These are phyloP conservation scores for Trichaptum fuscoviolaceum DNA, from an alignment of 768 basidiomycete genomes.

Conservation along the genomic window DNA sequence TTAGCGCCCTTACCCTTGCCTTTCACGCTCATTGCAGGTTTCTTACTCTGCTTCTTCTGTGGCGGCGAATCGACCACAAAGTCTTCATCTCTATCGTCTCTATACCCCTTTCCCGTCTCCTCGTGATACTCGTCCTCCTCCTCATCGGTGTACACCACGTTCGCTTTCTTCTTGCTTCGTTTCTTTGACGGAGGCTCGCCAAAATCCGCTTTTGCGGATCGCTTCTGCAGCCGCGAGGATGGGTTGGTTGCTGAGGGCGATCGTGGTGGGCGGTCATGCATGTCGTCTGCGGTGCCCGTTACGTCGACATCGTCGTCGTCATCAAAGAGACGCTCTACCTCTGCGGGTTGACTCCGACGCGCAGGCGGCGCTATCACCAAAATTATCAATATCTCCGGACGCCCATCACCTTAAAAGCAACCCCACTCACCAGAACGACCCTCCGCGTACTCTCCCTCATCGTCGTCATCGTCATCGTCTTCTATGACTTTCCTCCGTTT, in stretches of 20 bases:
- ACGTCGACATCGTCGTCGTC: constrained; percentile 3
- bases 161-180: constrained; percentile 6
- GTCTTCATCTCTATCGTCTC: constrained; percentile 12
- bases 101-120: constrained; percentile 2
- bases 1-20: constrained; percentile 14
- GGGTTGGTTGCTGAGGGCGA: constrained; percentile 2
- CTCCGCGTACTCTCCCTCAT: not conserved
- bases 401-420: not conserved
- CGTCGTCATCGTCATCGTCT: not conserved
- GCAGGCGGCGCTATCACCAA: not conserved
- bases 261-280: not conserved
- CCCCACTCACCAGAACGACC: not conserved
- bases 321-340: constrained; percentile 6
- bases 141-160: constrained; percentile 11
- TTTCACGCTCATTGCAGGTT: constrained; percentile 11
- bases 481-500: not conserved
- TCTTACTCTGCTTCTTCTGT: constrained; percentile 6
- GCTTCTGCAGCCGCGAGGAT: not conserved
- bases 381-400: not conserved
- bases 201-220: not conserved
- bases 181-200: constrained; percentile 8
- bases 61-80: constrained; percentile 3
- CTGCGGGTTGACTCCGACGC: not conserved
- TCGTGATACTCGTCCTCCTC: not conserved
- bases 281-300: not conserved